phyloP scores from a whole-genome alignment of 441 rosid species.

The Dalechampia spathulata region DNA sequence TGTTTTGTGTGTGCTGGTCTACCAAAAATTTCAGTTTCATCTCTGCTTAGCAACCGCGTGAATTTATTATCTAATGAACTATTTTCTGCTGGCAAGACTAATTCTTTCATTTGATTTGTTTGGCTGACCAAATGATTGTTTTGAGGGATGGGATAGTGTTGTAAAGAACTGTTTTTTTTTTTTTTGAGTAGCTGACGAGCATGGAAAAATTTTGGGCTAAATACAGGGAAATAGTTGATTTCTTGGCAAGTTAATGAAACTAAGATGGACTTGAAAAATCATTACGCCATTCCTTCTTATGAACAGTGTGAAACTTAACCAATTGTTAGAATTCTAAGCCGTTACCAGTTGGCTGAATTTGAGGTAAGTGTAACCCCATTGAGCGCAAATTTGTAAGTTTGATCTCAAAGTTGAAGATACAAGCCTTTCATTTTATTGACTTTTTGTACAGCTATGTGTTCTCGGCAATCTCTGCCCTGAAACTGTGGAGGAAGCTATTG shows the following conservation, averaged over 20 bases:
- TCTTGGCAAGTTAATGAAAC: too few species aligned
- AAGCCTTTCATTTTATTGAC: background rate
- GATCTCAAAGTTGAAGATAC: background rate
- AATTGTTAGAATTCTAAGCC: slow-evolving; percentile 61
- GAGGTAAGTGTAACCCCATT: slow-evolving; percentile 41
- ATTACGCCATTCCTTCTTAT: background rate
- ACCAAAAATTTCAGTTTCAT: background rate
- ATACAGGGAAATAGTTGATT: too few species aligned
- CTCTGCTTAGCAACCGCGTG: background rate
- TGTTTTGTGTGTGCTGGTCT: background rate
- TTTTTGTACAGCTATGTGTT: slow-evolving; percentile 64
- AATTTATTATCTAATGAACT: background rate
- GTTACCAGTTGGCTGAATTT: slow-evolving; percentile 80
- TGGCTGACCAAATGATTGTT: background rate
- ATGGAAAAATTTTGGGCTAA: too few species aligned
- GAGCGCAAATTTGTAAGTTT: slow-evolving; percentile 1
- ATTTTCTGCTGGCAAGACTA: background rate
- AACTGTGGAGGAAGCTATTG: slow-evolving; percentile 91
- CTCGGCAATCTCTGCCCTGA: slow-evolving; percentile 97
- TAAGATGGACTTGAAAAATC: too few species aligned
- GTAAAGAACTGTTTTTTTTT: background rate
- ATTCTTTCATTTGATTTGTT: background rate
- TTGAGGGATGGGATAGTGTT: background rate
- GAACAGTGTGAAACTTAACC: slow-evolving; percentile 35
- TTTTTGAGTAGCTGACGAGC: too few species aligned